These are phyloP conservation scores for Metschnikowia aberdeeniae DNA, from an alignment of 805 yeast species.

Conservation along the genomic window DNA sequence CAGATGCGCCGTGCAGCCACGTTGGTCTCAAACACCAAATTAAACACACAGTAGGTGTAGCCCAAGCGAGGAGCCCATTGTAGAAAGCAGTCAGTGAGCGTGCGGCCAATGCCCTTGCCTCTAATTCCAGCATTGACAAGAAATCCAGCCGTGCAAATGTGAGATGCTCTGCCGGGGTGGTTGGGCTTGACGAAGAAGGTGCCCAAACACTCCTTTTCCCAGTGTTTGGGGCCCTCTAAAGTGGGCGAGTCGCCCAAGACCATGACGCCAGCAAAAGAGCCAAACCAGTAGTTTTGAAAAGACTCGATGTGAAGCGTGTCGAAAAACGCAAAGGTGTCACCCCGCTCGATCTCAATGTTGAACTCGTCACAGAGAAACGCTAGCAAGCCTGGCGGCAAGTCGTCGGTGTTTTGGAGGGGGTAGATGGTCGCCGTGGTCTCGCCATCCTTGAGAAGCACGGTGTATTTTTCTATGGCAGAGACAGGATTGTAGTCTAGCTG, in stretches of 20 bases:
- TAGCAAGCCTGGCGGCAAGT: slow-evolving; percentile 72
- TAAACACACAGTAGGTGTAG: slow-evolving; percentile 78
- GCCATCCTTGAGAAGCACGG: slow-evolving; percentile 78
- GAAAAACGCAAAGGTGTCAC: slow-evolving; percentile 83
- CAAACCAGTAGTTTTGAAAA: slow-evolving; percentile 85
- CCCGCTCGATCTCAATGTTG: slow-evolving; percentile 86
- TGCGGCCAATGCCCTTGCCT: slow-evolving; percentile 86
- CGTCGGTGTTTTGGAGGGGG: slow-evolving; percentile 65
- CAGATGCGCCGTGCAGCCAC: slow-evolving; percentile 75
- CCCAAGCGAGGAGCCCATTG: slow-evolving; percentile 92
- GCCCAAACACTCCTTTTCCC: slow-evolving; percentile 94
- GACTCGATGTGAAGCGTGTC: slow-evolving; percentile 73
- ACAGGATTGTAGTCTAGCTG: slow-evolving; percentile 36
- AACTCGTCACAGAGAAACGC: slow-evolving; percentile 87
- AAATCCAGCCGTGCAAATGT: slow-evolving; percentile 86
- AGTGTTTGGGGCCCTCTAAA: slow-evolving; percentile 54
- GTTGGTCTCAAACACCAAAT: slow-evolving; percentile 85
- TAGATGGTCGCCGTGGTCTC: slow-evolving; percentile 91
- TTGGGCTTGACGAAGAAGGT: slow-evolving; percentile 81
- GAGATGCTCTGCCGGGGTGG: slow-evolving; percentile 90
- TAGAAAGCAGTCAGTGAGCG: slow-evolving; percentile 75
- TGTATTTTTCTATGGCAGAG: slow-evolving; percentile 54
- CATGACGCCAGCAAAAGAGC: slow-evolving; percentile 74
- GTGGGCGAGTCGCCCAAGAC: slow-evolving; percentile 65
- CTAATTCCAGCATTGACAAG: slow-evolving; percentile 90